Evolutionary conservation across 1,284 basidiomycete genomes (phyloP).

Genomic region (Ceratobasidium sp.): DNA sequence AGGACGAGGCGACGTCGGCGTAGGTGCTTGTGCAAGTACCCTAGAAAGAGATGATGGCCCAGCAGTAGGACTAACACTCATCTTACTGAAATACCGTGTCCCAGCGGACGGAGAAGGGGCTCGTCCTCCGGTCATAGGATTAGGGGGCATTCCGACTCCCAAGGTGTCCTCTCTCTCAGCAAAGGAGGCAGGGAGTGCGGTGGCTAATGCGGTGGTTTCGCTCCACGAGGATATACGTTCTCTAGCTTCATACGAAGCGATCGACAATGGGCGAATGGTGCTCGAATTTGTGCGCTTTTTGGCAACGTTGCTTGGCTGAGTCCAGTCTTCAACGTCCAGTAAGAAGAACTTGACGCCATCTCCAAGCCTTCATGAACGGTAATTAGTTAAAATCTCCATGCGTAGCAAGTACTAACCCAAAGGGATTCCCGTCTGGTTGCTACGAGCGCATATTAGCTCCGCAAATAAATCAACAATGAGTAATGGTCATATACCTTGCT

Average conservation of each 20-base stretch:
- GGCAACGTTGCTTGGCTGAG: constrained; percentile 64
- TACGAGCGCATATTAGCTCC: constrained; percentile 51
- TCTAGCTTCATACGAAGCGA: constrained; percentile 40
- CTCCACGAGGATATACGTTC: constrained; percentile 44
- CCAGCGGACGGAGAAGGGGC: constrained; percentile 63
- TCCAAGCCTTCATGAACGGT: constrained; percentile 66
- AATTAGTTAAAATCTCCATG: not conserved
- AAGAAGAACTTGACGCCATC: constrained; percentile 93
- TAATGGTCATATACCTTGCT: constrained; percentile 65
- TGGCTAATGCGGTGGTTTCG: constrained; percentile 43
- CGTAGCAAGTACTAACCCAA: constrained; percentile 41
- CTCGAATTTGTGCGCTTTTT: constrained; percentile 68
- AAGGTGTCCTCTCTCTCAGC: constrained; percentile 38
- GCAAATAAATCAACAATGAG: not conserved
- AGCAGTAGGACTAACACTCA: constrained; percentile 73
- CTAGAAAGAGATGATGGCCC: constrained; percentile 79
- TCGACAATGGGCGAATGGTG: constrained; percentile 48
- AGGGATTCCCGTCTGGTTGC: constrained; percentile 74
- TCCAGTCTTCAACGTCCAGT: constrained; percentile 94
- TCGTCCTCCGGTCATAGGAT: constrained; percentile 18
- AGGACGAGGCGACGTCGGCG: constrained; percentile 28
- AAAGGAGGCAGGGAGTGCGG: constrained; percentile 19
- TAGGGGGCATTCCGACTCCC: constrained; percentile 9
- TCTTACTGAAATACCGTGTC: constrained; percentile 56
- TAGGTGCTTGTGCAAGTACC: constrained; percentile 73